A percentile compares a stretch with the other conserved stretches of the same genome.
Conservation (phyloP, 2,329 filamentous ascomycete genomes). For the Aspergillus pseudotamarii region DNA sequence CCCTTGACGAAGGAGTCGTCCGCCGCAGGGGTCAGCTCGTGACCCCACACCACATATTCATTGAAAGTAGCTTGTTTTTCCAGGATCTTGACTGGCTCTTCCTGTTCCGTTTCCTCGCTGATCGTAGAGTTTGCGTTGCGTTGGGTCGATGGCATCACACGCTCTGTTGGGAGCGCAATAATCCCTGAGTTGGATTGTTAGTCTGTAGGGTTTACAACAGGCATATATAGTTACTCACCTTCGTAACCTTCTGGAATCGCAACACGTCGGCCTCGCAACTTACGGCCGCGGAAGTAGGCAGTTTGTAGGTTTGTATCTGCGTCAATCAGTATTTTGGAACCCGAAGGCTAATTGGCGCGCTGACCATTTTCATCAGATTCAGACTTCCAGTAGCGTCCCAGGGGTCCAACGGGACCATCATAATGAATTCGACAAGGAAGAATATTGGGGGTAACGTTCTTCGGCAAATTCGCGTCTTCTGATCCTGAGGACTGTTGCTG, state of each 20-base stretch:
- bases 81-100: slow-evolving; percentile 59
- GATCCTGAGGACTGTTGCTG: slow-evolving; percentile 23
- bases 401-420: slow-evolving; percentile 68
- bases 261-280: slow-evolving; percentile 69
- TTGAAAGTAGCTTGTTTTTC: slow-evolving; percentile 71
- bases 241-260: slow-evolving; percentile 72
- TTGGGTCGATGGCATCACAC: slow-evolving; percentile 26
- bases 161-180: slow-evolving; percentile 56
- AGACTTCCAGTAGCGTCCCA: slow-evolving; percentile 72
- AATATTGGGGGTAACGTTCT: slow-evolving; percentile 65
- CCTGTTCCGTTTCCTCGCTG: slow-evolving; percentile 48
- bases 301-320: slow-evolving; percentile 45
- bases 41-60: slow-evolving; percentile 79
- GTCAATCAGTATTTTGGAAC: slow-evolving; percentile 7
- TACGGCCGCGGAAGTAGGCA: slow-evolving; percentile 78
- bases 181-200: slow-evolving; percentile 50
- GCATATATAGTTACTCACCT: slow-evolving; percentile 40
- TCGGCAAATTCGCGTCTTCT: slow-evolving; percentile 21
- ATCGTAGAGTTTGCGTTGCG: slow-evolving; percentile 48
- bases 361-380: slow-evolving; percentile 47
- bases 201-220: background rate
- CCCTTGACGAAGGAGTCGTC: slow-evolving; percentile 73
- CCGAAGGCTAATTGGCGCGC: background rate
- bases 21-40: slow-evolving; percentile 67
- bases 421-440: slow-evolving; percentile 81